These are phyloP conservation scores for Xylariaceae sp. DNA, from an alignment of 2,329 filamentous ascomycete genomes.

Conservation along the genomic window DNA sequence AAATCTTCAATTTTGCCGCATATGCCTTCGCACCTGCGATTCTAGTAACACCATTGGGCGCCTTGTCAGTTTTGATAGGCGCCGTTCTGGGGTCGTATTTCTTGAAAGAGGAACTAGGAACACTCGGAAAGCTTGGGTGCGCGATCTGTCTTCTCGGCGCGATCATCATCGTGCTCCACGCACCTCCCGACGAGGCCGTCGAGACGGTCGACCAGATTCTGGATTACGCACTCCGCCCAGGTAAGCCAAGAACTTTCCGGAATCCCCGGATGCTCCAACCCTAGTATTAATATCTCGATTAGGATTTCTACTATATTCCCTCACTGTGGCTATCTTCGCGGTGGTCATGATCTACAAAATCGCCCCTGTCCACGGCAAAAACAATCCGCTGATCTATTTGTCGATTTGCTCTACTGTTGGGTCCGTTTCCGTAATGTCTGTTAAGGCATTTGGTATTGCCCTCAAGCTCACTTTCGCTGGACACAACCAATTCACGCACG, in stretches of 20 bases:
- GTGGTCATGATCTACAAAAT: conserved; percentile 95
- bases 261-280: background rate
- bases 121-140: conserved; percentile 87
- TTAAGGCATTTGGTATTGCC: conserved; percentile 97
- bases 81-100: conserved; percentile 95
- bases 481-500: conserved; percentile 91
- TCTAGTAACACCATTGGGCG: conserved; percentile 89
- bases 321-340: conserved; percentile 76
- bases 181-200: conserved; percentile 88
- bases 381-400: conserved; percentile 92
- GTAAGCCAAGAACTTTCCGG: conserved; percentile 47
- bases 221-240: conserved; percentile 82
- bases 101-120: conserved; percentile 83
- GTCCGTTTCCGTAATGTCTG: conserved; percentile 96
- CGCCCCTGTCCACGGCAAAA: conserved; percentile 84
- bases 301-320: conserved; percentile 89
- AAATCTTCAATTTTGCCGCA: conserved; percentile 95
- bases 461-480: conserved; percentile 90
- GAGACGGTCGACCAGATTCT: conserved; percentile 88
- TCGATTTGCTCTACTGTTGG: conserved; percentile 97
- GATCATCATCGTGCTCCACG: conserved; percentile 95
- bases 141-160: conserved; percentile 94
- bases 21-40: conserved; percentile 99
- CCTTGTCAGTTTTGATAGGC: conserved; percentile 89
- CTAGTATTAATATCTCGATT: conserved; percentile 23